Evolutionary conservation across 371 early-diverging fungal genomes (phyloP).

Genomic region (Rhizopus arrhizus): DNA sequence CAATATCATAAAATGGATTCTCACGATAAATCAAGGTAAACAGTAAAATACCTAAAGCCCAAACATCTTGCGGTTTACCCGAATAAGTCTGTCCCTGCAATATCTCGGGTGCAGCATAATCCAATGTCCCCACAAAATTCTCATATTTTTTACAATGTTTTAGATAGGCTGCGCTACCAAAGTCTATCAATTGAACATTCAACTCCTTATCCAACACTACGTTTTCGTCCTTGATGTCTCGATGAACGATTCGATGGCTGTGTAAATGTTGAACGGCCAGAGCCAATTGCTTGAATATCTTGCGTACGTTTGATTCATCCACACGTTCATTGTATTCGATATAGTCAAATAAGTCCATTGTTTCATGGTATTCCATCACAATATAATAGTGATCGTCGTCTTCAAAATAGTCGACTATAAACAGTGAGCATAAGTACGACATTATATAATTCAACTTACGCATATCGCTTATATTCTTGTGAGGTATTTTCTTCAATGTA

Average conservation of each 20-base stretch:
- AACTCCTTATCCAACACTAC: constrained; percentile 56
- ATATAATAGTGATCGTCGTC: constrained; percentile 72
- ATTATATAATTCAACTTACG: constrained; percentile 29
- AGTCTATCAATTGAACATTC: constrained; percentile 63
- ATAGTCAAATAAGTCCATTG: constrained; percentile 78
- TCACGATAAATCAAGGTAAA: constrained; percentile 80
- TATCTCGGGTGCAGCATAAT: constrained; percentile 77
- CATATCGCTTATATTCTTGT: constrained; percentile 66
- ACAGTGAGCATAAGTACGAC: neutral
- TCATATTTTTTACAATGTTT: constrained; percentile 63
- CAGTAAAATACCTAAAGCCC: constrained; percentile 82
- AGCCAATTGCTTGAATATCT: constrained; percentile 66
- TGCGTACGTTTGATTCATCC: constrained; percentile 57
- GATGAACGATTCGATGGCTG: constrained; percentile 71
- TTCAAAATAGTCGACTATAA: constrained; percentile 62
- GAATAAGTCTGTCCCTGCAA: constrained; percentile 71
- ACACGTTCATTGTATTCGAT: constrained; percentile 66
- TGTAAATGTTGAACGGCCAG: constrained; percentile 73
- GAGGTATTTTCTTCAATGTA: constrained; percentile 59
- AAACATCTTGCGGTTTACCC: constrained; percentile 80
- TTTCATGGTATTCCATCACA: constrained; percentile 66
- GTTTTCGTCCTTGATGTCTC: constrained; percentile 81
- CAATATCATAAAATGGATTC: constrained; percentile 81
- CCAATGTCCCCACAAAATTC: constrained; percentile 76
- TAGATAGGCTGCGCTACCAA: constrained; percentile 73